Evolutionary conservation across 2,329 filamentous ascomycete species (phyloP), one percentile per base, ranked within the genome.

Genomic region (Curvularia hawaiiensis): DNA sequence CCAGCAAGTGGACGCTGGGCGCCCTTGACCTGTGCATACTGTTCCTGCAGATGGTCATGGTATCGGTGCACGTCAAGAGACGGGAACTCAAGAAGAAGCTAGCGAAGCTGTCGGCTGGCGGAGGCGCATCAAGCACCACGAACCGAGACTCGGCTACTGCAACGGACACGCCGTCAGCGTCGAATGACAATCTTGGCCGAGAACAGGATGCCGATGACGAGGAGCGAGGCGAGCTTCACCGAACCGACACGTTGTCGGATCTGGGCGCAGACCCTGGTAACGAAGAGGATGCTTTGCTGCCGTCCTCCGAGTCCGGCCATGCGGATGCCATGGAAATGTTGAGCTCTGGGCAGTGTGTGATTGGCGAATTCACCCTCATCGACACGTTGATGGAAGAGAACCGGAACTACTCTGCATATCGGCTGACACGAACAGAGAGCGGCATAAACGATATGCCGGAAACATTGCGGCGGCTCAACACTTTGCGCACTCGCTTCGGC

Each of bases 121-220:
- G 30, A 43, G 58, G 59, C n/a, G 54, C 65, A 53, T 53, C 56
- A 28, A 53, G n/a, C 30, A 50, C 57, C 26, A 51, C 39, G 16
- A 41, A 44, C 38, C 24, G 26, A 50, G 56, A 58, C 8, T 16
- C 58, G 35, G 48, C 47, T 40, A 40, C 40, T 38, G 40, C 40
- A 39, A 53, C 61, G 24, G 58, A 50, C 10, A 43, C 60, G 14
- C 47, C 60, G 44, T 31, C 58, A 26, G 33, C 45, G 38, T 50
- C 52, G 12, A 56, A 26, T 16, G 57, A 62, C 16, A 63, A 60
- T 26, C 56, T 66, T 33, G 61, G 63, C 52, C 68, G 71, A 39
- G 65, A 69, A 14, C 85, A 87, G 66, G 84, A 86, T 64, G 77
- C 84, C 55, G 85, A 88, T 61, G 77, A 81, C 6, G 86, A 88